phyloP scores from a whole-genome alignment of 2,329 filamentous ascomycete genomes.

The Tolypocladium tundrense region DNA sequence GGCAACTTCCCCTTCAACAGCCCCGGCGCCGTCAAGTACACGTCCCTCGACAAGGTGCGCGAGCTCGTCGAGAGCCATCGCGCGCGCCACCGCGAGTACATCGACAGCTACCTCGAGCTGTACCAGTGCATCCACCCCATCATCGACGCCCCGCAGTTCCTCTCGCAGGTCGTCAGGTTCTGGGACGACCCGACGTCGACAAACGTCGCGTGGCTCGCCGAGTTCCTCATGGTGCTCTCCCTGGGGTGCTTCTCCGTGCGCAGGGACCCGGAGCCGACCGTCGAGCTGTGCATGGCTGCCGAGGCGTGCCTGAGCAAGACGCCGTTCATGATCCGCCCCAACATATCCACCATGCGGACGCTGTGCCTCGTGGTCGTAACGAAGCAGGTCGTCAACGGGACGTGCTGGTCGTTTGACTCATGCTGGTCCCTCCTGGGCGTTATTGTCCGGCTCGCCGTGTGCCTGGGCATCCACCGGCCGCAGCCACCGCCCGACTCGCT shows the following conservation, averaged over 20 bases:
- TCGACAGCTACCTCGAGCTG: slow-evolving; percentile 3
- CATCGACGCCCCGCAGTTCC: slow-evolving; percentile 1
- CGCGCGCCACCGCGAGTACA: not conserved
- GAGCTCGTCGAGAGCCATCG: not conserved
- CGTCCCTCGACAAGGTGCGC: not conserved
- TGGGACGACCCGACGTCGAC: not conserved
- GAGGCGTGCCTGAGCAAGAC: slow-evolving; percentile 8
- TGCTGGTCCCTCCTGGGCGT: slow-evolving; percentile 3
- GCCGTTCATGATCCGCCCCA: slow-evolving; percentile 8
- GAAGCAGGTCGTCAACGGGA: slow-evolving; percentile 6
- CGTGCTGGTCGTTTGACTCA: slow-evolving; percentile 5
- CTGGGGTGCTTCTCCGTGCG: slow-evolving; percentile 3
- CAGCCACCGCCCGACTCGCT: not conserved
- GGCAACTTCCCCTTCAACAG: slow-evolving; percentile 7
- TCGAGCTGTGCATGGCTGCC: slow-evolving; percentile 7
- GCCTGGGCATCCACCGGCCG: slow-evolving; percentile 3
- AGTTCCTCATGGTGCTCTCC: slow-evolving; percentile 6
- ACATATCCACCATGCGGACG: slow-evolving; percentile 3
- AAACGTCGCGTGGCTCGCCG: slow-evolving; percentile 2
- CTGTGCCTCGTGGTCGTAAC: slow-evolving; percentile 7
- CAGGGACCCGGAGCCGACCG: not conserved
- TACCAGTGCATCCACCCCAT: slow-evolving; percentile 5
- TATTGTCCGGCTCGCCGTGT: slow-evolving; percentile 3
- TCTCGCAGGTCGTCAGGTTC: not conserved
- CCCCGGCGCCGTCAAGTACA: slow-evolving; percentile 1